phyloP scores from a whole-genome alignment of 1,284 basidiomycete species.

The Afroboletus lepidellus region DNA sequence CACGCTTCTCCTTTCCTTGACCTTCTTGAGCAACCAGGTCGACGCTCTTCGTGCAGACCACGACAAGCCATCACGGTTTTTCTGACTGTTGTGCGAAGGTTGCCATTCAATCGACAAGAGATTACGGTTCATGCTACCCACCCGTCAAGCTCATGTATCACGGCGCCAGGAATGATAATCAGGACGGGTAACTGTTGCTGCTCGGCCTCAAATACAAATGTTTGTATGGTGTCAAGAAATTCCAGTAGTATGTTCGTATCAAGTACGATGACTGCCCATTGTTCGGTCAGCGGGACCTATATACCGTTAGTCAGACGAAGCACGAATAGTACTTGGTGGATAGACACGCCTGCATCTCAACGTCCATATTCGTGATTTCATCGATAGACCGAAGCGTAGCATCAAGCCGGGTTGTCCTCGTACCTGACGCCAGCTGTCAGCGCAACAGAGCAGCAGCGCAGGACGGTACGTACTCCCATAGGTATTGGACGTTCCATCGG shows the following conservation, averaged over 20 bases:
- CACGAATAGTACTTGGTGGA: not conserved
- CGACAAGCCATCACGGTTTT: slow-evolving; percentile 54
- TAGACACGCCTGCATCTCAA: slow-evolving; percentile 60
- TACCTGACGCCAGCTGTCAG: slow-evolving; percentile 4
- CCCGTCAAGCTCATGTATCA: slow-evolving; percentile 73
- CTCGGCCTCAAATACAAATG: slow-evolving; percentile 63
- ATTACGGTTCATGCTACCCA: slow-evolving; percentile 33
- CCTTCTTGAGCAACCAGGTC: slow-evolving; percentile 64
- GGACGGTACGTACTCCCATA: slow-evolving; percentile 11
- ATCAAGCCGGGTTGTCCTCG: slow-evolving; percentile 18
- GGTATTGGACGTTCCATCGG: not conserved
- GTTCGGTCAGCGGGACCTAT: slow-evolving; percentile 42
- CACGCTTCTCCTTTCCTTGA: slow-evolving; percentile 55
- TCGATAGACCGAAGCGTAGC: slow-evolving; percentile 51
- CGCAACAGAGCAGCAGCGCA: not conserved
- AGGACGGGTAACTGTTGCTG: slow-evolving; percentile 46
- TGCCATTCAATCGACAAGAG: slow-evolving; percentile 3
- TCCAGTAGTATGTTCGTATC: slow-evolving; percentile 75
- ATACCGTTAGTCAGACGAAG: not conserved
- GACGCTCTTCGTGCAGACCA: slow-evolving; percentile 73
- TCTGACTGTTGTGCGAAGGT: slow-evolving; percentile 47
- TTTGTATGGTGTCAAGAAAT: slow-evolving; percentile 58
- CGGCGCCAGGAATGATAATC: slow-evolving; percentile 67
- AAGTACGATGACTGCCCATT: slow-evolving; percentile 51
- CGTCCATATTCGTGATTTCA: slow-evolving; percentile 56